A percentile compares a stretch with the other conserved stretches of the same genome.
phyloP scores from a whole-genome alignment of 1,284 basidiomycete species.

The Crepidotus sp. region DNA sequence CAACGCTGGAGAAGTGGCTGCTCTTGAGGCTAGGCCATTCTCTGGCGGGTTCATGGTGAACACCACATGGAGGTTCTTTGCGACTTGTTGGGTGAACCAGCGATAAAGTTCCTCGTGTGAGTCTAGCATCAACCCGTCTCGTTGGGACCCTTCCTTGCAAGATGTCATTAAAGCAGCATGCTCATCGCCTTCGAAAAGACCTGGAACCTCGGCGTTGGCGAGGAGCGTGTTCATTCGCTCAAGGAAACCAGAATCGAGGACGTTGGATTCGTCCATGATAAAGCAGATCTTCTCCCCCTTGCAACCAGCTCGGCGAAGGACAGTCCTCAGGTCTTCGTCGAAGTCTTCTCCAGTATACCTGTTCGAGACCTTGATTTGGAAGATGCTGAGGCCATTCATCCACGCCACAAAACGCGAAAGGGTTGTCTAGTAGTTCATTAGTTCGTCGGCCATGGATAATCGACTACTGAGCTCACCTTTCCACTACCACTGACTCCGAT shows the following conservation, averaged over 20 bases:
- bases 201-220: slow-evolving; percentile 99
- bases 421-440: slow-evolving; percentile 62
- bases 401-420: slow-evolving; percentile 98
- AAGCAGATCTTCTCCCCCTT: slow-evolving; percentile 99
- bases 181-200: slow-evolving; percentile 97
- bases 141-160: slow-evolving; percentile 96
- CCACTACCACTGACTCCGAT: slow-evolving; percentile 98
- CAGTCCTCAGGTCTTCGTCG: slow-evolving; percentile 91
- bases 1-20: slow-evolving; percentile 93
- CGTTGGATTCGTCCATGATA: slow-evolving; percentile 99
- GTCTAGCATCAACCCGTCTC: slow-evolving; percentile 96
- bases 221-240: slow-evolving; percentile 99
- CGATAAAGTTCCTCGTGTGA: slow-evolving; percentile 94
- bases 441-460: slow-evolving; percentile 1
- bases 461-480: slow-evolving; percentile 54
- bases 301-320: slow-evolving; percentile 90
- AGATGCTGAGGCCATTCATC: slow-evolving; percentile 99
- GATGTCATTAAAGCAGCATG: slow-evolving; percentile 95
- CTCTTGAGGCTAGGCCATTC: slow-evolving; percentile 89
- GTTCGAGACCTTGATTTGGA: slow-evolving; percentile 98
- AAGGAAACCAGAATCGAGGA: slow-evolving; percentile 95
- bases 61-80: slow-evolving; percentile 93
- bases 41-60: slow-evolving; percentile 99
- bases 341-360: slow-evolving; percentile 98
- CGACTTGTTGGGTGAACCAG: slow-evolving; percentile 97